Base-by-base conservation (phyloP, 805 yeast species). In the Suhomyces sp. region DNA sequence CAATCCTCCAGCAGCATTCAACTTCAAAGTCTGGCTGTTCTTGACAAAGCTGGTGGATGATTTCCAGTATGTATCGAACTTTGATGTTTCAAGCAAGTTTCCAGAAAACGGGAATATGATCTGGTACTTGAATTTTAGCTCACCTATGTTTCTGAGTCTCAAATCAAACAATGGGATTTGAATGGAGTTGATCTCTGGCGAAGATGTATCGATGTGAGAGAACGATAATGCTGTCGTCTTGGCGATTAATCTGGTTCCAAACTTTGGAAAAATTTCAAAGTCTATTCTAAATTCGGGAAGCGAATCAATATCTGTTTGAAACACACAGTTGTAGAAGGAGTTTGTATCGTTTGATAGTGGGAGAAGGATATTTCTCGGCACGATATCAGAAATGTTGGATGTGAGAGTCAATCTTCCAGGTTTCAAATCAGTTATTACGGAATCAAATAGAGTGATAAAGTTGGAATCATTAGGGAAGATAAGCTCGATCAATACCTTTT, bases 1-100 rank as follows among this genome's bases (percentile, higher is more conserved):
- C 49, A 74, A 66, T 4, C 77, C 73, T 6, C 74, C 73, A 8
- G 72, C 73, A n/a, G 69, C 69, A 55, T 69, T 72, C 47, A 63
- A 57, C 48, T 67, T 71, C 44, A 64, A 54, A 12, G 63, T 61
- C 26, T 65, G 65, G 46, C 60, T 61, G 49, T 62, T 65, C 50
- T 69, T 69, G 15, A 70, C 70, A 47, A 82, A 82, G 45, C 86
- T 81, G 0, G 97, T 88, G 0, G 96, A 74, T 0, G 78, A 86
- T 69, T 92, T 94, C 99, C 99, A 93, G 70, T 93, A 93, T 0
- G 98, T 93, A 64, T 92, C 97, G 66, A 88, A 91, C 72, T 90
- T 90, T 9, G 96, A 86, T 44, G 96, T 87, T 68, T 92, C 97
- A 54, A 93, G 73, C 4, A 96, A 87, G 0, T 72, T 73, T 6